Evolutionary conservation across 768 basidiomycete genomes (phyloP).

Genomic region (Suillus placidus): DNA sequence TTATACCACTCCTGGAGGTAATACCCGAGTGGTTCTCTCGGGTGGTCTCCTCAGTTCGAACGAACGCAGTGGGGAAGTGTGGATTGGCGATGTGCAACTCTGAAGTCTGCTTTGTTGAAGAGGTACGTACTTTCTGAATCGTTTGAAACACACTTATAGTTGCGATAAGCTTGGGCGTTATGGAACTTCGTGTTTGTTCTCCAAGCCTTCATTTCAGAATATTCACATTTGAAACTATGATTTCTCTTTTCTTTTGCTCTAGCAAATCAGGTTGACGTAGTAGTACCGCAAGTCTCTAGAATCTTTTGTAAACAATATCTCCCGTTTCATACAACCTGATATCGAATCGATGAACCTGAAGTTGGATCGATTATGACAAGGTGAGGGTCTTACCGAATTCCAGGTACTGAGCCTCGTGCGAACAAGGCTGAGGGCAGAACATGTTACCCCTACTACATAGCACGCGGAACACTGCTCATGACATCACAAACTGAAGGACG

Average conservation of each 20-base stretch:
- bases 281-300: neutral
- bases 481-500: neutral
- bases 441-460: neutral
- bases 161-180: neutral
- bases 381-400: constrained; percentile 7
- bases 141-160: too few species aligned
- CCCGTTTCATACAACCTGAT: neutral
- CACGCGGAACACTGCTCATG: neutral
- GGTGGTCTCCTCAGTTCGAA: constrained; percentile 47
- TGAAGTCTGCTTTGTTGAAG: neutral
- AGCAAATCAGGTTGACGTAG: neutral
- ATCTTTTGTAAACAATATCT: neutral
- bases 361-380: neutral
- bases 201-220: neutral
- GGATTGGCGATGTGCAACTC: constrained; percentile 39
- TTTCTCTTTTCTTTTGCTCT: neutral
- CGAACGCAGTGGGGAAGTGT: constrained; percentile 44
- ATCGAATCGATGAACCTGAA: neutral
- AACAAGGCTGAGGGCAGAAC: neutral
- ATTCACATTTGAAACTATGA: neutral
- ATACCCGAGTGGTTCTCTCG: constrained; percentile 35
- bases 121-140: neutral
- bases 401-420: constrained; percentile 15
- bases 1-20: constrained; percentile 23
- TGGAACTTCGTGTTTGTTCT: neutral